A percentile compares a stretch with the other conserved stretches of the same genome.
Evolutionary conservation across 2,329 filamentous ascomycete species (phyloP).

Genomic region (Allantophomopsis cytisporea): DNA sequence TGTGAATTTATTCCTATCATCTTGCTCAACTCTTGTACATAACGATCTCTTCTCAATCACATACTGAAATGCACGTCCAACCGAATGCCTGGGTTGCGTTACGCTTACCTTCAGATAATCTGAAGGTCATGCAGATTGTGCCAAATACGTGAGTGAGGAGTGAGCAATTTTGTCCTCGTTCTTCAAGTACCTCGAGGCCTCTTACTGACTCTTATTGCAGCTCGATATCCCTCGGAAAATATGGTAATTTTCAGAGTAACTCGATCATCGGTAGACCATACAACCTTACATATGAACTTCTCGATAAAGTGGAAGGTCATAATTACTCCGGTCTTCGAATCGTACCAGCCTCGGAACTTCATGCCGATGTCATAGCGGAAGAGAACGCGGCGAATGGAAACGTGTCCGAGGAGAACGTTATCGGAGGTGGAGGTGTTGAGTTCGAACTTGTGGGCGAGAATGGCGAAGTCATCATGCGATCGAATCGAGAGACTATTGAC

Average conservation of each 20-base stretch:
- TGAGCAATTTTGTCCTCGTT: not conserved
- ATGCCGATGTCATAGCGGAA: conserved; percentile 58
- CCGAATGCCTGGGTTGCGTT: conserved; percentile 48
- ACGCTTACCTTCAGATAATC: conserved; percentile 42
- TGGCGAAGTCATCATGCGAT: conserved; percentile 36
- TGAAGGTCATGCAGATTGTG: conserved; percentile 40
- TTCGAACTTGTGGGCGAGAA: conserved; percentile 31
- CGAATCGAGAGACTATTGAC: conserved; percentile 45
- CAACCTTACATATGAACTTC: conserved; percentile 80
- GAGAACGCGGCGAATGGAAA: conserved; percentile 31
- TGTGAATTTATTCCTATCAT: no score
- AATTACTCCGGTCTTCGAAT: conserved; percentile 59
- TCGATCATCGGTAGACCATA: conserved; percentile 84
- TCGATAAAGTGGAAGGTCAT: conserved; percentile 54
- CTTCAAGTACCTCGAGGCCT: conserved; percentile 1
- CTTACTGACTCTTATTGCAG: conserved; percentile 3
- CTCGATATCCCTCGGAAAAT: conserved; percentile 74
- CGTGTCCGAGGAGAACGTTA: conserved; percentile 24
- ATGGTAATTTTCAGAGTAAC: conserved; percentile 81
- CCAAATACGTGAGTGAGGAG: conserved; percentile 41
- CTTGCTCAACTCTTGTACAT: no score
- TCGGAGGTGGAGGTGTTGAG: conserved; percentile 27
- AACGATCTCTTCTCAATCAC: no score
- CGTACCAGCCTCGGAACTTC: conserved; percentile 68
- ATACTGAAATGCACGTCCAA: conserved; percentile 21